phyloP scores from a whole-genome alignment of 768 basidiomycete species.

The Steccherinum ochraceum region DNA sequence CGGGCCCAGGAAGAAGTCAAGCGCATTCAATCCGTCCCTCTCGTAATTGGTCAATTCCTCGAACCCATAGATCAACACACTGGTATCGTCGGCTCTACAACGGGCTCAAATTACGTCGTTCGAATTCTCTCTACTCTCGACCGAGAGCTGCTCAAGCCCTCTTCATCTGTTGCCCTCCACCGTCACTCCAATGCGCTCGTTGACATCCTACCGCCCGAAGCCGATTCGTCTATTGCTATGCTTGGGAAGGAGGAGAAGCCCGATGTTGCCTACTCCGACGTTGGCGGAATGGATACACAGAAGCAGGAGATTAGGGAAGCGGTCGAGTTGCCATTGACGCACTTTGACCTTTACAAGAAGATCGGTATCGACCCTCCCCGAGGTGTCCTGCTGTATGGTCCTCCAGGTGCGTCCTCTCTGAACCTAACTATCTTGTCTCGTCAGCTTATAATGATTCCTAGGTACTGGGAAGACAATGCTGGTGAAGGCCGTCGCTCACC shows the following conservation, averaged over 20 bases:
- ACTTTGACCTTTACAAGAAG: conserved; percentile 98
- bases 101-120: conserved; percentile 97
- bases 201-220: conserved; percentile 97
- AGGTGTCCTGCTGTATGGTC: conserved; percentile 94
- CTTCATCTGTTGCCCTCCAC: conserved; percentile 96
- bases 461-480: conserved; percentile 99
- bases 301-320: conserved; percentile 99
- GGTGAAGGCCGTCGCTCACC: conserved; percentile 98
- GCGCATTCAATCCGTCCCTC: conserved; percentile 96
- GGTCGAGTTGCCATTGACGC: conserved; percentile 92
- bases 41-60: conserved; percentile 98
- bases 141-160: conserved; percentile 94
- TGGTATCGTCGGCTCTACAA: conserved; percentile 95
- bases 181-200: conserved; percentile 98
- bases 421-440: neutral
- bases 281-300: conserved; percentile 95
- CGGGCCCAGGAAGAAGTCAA: conserved; percentile 99
- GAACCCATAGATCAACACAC: conserved; percentile 98
- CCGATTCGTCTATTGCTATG: conserved; percentile 96
- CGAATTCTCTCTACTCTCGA: conserved; percentile 95
- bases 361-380: conserved; percentile 99
- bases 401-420: conserved; percentile 61
- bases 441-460: conserved; percentile 22
- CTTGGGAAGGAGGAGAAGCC: conserved; percentile 92
- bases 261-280: conserved; percentile 88